Evolutionary conservation across 2,329 filamentous ascomycete genomes (phyloP).

Genomic region (Colletotrichum noveboracense): DNA sequence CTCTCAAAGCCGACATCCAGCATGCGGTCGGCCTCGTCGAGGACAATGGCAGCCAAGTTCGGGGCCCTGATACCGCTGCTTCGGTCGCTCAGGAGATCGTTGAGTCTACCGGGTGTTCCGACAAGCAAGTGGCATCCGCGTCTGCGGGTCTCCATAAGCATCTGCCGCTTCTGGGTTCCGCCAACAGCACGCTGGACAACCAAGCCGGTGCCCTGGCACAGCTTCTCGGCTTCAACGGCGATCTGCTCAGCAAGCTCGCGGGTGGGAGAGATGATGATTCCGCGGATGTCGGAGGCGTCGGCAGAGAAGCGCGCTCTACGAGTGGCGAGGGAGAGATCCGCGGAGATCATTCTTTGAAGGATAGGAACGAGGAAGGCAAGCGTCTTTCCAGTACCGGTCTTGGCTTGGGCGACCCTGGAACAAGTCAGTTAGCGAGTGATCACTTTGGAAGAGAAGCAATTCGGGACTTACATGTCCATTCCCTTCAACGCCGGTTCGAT

Average conservation of each 20-base stretch:
- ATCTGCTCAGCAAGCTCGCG: slow-evolving; percentile 85
- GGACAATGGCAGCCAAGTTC: slow-evolving; percentile 89
- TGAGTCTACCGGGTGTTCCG: slow-evolving; percentile 86
- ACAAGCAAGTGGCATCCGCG: slow-evolving; percentile 89
- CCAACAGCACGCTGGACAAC: slow-evolving; percentile 82
- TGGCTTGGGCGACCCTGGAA: slow-evolving; percentile 84
- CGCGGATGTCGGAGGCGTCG: slow-evolving; percentile 65
- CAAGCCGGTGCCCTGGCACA: slow-evolving; percentile 70
- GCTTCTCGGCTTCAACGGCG: slow-evolving; percentile 75
- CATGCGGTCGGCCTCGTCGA: slow-evolving; percentile 98
- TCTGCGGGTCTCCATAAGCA: slow-evolving; percentile 70
- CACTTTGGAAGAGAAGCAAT: background rate
- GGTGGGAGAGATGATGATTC: slow-evolving; percentile 79
- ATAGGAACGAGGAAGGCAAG: slow-evolving; percentile 89
- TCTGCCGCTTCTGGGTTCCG: slow-evolving; percentile 77
- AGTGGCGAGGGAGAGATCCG: slow-evolving; percentile 65
- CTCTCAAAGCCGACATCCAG: slow-evolving; percentile 87
- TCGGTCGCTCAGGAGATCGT: slow-evolving; percentile 78
- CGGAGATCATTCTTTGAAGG: slow-evolving; percentile 76
- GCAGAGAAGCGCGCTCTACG: slow-evolving; percentile 39
- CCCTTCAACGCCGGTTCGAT: slow-evolving; percentile 82
- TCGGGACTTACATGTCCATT: slow-evolving; percentile 73
- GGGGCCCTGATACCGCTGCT: slow-evolving; percentile 69
- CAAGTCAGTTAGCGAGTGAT: slow-evolving; percentile 23
- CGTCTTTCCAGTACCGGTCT: slow-evolving; percentile 97